Evolutionary conservation across 2,329 filamentous ascomycete genomes (phyloP).

Genomic region (Colletotrichum eremochloae): DNA sequence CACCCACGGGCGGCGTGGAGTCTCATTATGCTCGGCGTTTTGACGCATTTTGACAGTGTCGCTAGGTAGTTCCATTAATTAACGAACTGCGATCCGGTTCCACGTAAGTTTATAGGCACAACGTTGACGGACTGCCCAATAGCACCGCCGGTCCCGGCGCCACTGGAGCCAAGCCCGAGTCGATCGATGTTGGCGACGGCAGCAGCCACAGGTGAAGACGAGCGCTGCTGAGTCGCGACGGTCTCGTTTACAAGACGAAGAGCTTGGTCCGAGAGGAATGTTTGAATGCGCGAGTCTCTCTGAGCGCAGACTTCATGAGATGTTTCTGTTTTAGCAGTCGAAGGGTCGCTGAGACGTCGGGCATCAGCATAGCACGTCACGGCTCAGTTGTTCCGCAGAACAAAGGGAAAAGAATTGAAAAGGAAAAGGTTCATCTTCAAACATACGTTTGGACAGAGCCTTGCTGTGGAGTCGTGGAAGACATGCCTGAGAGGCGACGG

Average conservation of each 20-base stretch:
- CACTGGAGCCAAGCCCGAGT: not conserved
- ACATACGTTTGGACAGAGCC: constrained; percentile 2
- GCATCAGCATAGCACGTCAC: not conserved
- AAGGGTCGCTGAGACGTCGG: not conserved
- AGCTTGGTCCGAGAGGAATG: not conserved
- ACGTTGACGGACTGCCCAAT: not conserved
- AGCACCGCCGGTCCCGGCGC: not conserved
- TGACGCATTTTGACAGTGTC: not conserved
- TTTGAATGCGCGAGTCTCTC: not conserved
- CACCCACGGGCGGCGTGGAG: not conserved
- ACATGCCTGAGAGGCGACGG: not conserved
- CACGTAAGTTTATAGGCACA: not conserved
- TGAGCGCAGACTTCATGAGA: not conserved
- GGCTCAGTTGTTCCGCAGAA: not conserved
- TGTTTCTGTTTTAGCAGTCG: not conserved
- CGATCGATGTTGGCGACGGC: not conserved
- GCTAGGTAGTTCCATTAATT: not conserved
- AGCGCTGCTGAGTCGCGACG: not conserved
- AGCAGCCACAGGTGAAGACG: not conserved
- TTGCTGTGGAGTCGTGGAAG: not conserved
- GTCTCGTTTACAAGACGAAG: not conserved
- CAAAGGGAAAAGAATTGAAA: not conserved
- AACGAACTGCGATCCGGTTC: not conserved
- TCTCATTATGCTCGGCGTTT: too few species aligned
- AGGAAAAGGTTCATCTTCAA: too few species aligned